Conservation (phyloP, 768 basidiomycete species). For the Panaeolus papilionaceus region DNA sequence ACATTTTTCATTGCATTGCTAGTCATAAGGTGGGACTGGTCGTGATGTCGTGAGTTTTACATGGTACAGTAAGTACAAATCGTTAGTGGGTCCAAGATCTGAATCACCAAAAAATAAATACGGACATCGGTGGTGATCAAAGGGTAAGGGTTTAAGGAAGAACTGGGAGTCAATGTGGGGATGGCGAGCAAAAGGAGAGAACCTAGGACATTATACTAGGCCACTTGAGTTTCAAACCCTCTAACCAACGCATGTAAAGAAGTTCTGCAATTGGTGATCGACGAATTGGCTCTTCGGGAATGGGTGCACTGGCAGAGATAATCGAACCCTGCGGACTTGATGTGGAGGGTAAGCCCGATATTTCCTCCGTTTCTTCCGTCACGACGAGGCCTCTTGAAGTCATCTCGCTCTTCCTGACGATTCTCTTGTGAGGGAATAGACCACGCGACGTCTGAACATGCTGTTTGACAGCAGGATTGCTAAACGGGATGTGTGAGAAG, state of each 20-base stretch:
- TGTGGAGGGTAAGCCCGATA: conserved; percentile 53
- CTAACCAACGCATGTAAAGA: conserved; percentile 96
- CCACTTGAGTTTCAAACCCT: conserved; percentile 92
- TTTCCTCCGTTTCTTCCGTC: conserved; percentile 81
- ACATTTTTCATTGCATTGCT: conserved; percentile 5
- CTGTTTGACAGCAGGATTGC: conserved; percentile 79
- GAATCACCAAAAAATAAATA: conserved; percentile 12
- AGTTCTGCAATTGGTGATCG: conserved; percentile 95
- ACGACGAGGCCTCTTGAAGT: conserved; percentile 84
- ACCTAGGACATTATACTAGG: conserved; percentile 62
- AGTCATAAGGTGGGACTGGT: conserved; percentile 12
- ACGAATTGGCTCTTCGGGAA: conserved; percentile 46
- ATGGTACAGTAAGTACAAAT: conserved; percentile 9
- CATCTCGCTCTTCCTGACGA: conserved; percentile 84
- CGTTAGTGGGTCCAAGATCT: conserved; percentile 13
- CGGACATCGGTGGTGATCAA: conserved; percentile 4
- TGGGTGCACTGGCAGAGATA: conserved; percentile 26
- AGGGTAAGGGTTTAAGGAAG: not conserved
- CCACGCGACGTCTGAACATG: conserved; percentile 83
- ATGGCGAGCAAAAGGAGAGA: conserved; percentile 15
- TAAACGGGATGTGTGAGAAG: conserved; percentile 35
- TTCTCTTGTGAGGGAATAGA: conserved; percentile 82
- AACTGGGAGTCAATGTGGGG: not conserved
- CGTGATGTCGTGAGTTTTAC: conserved; percentile 10
- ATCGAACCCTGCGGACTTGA: conserved; percentile 38